phyloP scores from a whole-genome alignment of 2,329 filamentous ascomycete species.

The Apiospora sp. region DNA sequence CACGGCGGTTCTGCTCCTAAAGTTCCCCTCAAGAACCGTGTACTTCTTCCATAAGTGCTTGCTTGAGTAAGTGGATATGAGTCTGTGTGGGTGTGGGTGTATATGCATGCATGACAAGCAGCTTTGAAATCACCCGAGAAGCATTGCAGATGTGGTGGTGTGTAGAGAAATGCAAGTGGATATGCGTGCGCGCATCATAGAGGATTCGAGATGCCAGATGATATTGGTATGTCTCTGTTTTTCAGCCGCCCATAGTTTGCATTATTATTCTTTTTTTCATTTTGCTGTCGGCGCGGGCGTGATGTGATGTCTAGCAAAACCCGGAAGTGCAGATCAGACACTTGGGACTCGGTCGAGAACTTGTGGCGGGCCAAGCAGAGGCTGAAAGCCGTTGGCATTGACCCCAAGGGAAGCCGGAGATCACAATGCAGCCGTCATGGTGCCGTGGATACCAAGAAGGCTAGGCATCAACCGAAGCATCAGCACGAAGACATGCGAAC shows the following conservation, averaged over 20 bases:
- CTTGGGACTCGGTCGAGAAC: background rate
- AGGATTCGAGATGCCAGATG: background rate
- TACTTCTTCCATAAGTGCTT: background rate
- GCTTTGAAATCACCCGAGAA: slow-evolving; percentile 8
- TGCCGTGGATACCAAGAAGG: background rate
- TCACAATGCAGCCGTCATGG: slow-evolving; percentile 12
- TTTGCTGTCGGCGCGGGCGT: background rate
- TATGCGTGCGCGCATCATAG: background rate
- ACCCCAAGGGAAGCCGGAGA: background rate
- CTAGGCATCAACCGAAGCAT: background rate
- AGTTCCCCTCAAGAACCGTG: background rate
- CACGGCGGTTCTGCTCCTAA: background rate
- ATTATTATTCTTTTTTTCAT: too few species aligned
- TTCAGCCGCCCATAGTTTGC: background rate
- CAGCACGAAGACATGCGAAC: background rate
- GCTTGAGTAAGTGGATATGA: background rate
- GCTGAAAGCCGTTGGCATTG: slow-evolving; percentile 4
- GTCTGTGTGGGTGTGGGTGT: background rate
- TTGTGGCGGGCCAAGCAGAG: slow-evolving; percentile 9
- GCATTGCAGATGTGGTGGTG: slow-evolving; percentile 13
- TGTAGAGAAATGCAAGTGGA: background rate
- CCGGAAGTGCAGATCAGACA: slow-evolving; percentile 17
- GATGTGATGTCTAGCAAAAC: background rate
- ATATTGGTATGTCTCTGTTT: background rate
- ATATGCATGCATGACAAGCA: slow-evolving; percentile 15